phyloP scores from a whole-genome alignment of 192 early-diverging fungal species.

The Backusella morwellensis region DNA sequence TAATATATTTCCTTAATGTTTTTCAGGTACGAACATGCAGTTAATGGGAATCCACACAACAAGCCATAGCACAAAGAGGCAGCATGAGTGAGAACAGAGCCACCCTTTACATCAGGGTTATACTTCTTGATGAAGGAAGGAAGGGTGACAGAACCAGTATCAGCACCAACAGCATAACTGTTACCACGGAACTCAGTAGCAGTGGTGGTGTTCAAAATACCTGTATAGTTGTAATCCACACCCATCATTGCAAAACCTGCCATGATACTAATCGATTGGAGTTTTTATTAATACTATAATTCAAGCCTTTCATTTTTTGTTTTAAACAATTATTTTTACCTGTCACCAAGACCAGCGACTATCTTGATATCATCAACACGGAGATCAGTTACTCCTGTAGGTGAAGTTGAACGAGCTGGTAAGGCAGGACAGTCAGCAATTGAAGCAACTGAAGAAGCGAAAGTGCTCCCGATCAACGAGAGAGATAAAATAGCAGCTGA shows the following conservation, averaged over 20 bases:
- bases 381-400: conserved; percentile 45
- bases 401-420: conserved; percentile 21
- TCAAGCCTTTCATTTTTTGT: background rate
- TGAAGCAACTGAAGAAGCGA: background rate
- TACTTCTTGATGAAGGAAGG: conserved; percentile 46
- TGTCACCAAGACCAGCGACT: conserved; percentile 54
- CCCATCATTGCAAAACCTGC: conserved; percentile 56
- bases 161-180: conserved; percentile 51
- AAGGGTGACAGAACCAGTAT: conserved; percentile 42
- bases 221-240: conserved; percentile 10
- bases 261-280: conserved; percentile 39
- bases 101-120: conserved; percentile 36
- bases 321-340: conserved; percentile 7
- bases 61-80: conserved; percentile 10
- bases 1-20: background rate
- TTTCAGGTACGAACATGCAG: conserved; percentile 6
- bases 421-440: conserved; percentile 42
- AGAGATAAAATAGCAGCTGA: conserved; percentile 4
- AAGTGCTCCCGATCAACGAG: background rate
- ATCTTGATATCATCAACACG: conserved; percentile 54
- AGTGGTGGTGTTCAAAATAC: background rate
- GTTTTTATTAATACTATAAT: background rate
- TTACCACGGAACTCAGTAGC: conserved; percentile 42
- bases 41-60: conserved; percentile 3
- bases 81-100: conserved; percentile 42